Conservation (phyloP, 345 rosid genomes). For the Citrus mangshanensis region DNA sequence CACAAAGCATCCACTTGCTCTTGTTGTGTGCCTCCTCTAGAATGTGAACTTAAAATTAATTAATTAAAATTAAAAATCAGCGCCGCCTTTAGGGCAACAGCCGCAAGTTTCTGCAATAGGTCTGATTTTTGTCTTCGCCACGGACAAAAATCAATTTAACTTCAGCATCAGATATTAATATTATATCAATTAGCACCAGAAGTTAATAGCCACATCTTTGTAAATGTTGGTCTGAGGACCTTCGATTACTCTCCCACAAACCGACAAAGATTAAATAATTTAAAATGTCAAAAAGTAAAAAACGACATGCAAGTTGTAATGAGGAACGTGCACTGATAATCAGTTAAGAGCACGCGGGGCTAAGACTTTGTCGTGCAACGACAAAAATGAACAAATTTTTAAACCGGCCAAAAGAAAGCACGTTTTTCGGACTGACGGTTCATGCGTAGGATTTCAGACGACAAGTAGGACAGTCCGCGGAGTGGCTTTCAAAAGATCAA, state of each 20-base stretch:
- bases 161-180: not conserved
- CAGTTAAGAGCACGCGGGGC: not conserved
- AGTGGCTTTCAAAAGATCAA: not conserved
- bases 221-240: not conserved
- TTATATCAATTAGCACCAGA: too few relatives aligned
- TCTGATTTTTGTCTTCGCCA: not conserved
- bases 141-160: not conserved
- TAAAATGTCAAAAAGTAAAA: not conserved
- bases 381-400: not conserved
- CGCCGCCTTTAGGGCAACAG: conserved; percentile 1
- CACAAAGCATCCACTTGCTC: not conserved
- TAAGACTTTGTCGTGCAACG: not conserved
- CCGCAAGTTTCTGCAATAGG: not conserved
- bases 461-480: not conserved
- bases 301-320: not conserved
- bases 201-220: not conserved
- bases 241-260: not conserved
- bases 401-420: not conserved
- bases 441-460: not conserved
- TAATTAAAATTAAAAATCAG: not conserved
- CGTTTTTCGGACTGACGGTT: not conserved
- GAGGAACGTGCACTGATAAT: not conserved
- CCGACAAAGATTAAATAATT: not conserved
- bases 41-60: too few relatives aligned
- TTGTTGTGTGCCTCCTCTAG: not conserved